Conservation (phyloP, 306 rosid species). For the Canavalia ensiformis region DNA sequence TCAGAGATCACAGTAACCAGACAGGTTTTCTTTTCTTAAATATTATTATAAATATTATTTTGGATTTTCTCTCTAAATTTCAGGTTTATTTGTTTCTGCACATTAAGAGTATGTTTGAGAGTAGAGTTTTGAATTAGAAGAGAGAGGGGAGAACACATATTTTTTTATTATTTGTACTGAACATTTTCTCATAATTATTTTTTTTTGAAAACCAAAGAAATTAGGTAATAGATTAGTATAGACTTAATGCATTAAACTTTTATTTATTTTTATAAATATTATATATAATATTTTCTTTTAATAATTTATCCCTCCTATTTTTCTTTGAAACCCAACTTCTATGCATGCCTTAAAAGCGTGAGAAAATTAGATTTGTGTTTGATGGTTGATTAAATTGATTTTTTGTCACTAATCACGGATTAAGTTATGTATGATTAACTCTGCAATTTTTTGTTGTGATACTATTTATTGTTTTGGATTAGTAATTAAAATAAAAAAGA, state of each 20-base stretch:
- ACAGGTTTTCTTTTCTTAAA: constrained; percentile 62
- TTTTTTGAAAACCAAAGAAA: too few relatives aligned
- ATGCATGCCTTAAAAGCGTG: too few relatives aligned
- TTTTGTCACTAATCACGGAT: background rate
- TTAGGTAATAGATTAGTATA: too few relatives aligned
- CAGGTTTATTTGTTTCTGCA: constrained; percentile 1
- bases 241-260: too few relatives aligned
- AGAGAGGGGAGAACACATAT: too few relatives aligned
- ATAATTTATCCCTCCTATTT: too few relatives aligned
- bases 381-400: background rate
- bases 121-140: too few relatives aligned
- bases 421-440: background rate
- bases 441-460: background rate
- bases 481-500: background rate
- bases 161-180: too few relatives aligned
- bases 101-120: background rate
- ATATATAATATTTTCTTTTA: too few relatives aligned
- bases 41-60: background rate
- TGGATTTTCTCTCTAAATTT: background rate
- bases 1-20: constrained; percentile 89
- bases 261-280: too few relatives aligned
- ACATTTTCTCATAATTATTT: too few relatives aligned
- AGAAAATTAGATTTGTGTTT: background rate
- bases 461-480: background rate
- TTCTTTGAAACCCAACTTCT: too few relatives aligned